phyloP scores from a whole-genome alignment of 2,329 filamentous ascomycete genomes.

The Didymella exigua region DNA sequence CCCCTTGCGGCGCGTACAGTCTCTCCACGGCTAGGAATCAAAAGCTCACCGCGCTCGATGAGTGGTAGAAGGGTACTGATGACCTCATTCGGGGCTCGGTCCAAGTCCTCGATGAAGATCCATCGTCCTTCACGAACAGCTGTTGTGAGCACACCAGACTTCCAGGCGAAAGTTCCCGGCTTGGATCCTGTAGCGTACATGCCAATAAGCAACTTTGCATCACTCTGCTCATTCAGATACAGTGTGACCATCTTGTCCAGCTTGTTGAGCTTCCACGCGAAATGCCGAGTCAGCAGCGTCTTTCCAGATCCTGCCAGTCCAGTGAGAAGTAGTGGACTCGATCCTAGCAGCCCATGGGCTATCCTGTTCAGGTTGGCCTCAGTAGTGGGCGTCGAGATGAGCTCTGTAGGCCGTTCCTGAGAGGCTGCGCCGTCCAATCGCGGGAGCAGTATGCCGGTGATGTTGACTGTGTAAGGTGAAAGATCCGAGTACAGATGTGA shows the following conservation, averaged over 20 bases:
- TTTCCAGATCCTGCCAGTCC: slow-evolving; percentile 89
- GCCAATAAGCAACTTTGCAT: slow-evolving; percentile 94
- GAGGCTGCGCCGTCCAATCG: slow-evolving; percentile 41
- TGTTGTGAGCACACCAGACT: slow-evolving; percentile 88
- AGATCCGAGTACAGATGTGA: slow-evolving; percentile 26
- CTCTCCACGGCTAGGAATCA: slow-evolving; percentile 88
- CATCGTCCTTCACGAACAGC: slow-evolving; percentile 93
- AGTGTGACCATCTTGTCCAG: slow-evolving; percentile 86
- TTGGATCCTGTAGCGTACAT: slow-evolving; percentile 89
- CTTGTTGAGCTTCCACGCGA: slow-evolving; percentile 79
- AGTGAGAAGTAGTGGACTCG: slow-evolving; percentile 77
- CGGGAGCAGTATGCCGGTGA: slow-evolving; percentile 49
- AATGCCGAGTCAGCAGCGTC: slow-evolving; percentile 81
- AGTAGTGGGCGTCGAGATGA: slow-evolving; percentile 74
- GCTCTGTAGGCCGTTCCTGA: slow-evolving; percentile 31
- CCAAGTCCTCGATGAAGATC: slow-evolving; percentile 96
- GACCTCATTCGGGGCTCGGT: slow-evolving; percentile 92
- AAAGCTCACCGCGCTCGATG: slow-evolving; percentile 87
- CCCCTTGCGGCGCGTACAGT: slow-evolving; percentile 79
- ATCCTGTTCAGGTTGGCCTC: slow-evolving; percentile 72
- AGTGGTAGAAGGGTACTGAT: slow-evolving; percentile 90
- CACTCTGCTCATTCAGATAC: slow-evolving; percentile 96
- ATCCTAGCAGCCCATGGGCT: slow-evolving; percentile 68
- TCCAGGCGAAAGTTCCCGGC: slow-evolving; percentile 90
- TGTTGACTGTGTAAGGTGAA: slow-evolving; percentile 40